Evolutionary conservation across 164 flowering plant genomes (phyloP).

Genomic region (Stephania yunnanensis): DNA sequence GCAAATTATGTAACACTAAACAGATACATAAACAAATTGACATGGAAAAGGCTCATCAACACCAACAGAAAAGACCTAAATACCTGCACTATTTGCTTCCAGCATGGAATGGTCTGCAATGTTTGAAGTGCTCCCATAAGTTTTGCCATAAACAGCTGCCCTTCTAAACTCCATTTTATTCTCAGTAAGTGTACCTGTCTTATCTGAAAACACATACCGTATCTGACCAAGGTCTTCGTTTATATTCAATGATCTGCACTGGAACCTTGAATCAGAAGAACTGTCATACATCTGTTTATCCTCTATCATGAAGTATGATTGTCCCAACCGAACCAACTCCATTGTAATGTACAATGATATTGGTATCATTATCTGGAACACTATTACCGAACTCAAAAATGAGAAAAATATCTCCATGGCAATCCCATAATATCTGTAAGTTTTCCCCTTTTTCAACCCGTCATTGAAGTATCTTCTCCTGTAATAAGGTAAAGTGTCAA

Average conservation of each 20-base stretch:
- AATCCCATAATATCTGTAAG: slow-evolving; percentile 63
- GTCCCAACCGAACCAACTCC: slow-evolving; percentile 93
- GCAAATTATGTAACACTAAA: not conserved
- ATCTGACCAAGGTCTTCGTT: slow-evolving; percentile 95
- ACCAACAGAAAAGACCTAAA: not conserved
- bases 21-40: not conserved
- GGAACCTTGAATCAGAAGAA: slow-evolving; percentile 62
- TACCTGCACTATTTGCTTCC: slow-evolving; percentile 31
- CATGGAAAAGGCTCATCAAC: not conserved
- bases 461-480: slow-evolving; percentile 42
- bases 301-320: slow-evolving; percentile 90
- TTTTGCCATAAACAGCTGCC: slow-evolving; percentile 66
- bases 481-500: slow-evolving; percentile 76
- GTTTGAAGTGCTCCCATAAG: slow-evolving; percentile 34
- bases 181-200: slow-evolving; percentile 89
- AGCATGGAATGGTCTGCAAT: slow-evolving; percentile 20
- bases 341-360: slow-evolving; percentile 89
- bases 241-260: slow-evolving; percentile 90
- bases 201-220: slow-evolving; percentile 80
- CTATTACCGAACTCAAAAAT: slow-evolving; percentile 84
- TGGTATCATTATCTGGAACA: slow-evolving; percentile 95
- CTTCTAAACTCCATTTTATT: slow-evolving; percentile 87
- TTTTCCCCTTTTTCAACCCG: slow-evolving; percentile 34
- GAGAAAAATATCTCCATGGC: slow-evolving; percentile 79
- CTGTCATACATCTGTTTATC: slow-evolving; percentile 70